Conservation (phyloP, 495 filamentous ascomycete genomes). For the Cryomyces minteri region DNA sequence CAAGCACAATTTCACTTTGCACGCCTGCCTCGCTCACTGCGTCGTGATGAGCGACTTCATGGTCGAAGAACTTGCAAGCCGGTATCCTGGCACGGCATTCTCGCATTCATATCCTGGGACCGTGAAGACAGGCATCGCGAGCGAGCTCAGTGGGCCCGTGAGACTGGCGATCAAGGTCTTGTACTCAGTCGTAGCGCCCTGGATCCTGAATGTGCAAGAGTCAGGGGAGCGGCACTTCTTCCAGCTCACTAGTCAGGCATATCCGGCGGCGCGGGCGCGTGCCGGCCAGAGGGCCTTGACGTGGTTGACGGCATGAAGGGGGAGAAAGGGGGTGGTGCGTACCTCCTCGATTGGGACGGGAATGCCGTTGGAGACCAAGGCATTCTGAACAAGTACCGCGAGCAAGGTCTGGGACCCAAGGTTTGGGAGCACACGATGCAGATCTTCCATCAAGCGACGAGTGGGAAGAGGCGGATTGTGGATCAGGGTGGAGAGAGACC, state of each 20-base stretch:
- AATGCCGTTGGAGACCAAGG: slow-evolving; percentile 13
- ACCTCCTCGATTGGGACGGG: slow-evolving; percentile 21
- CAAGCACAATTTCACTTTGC: slow-evolving; percentile 12
- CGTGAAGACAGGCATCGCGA: slow-evolving; percentile 12
- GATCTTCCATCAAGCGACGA: slow-evolving; percentile 11
- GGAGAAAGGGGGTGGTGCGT: slow-evolving; percentile 20
- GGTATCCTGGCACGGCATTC: slow-evolving; percentile 6
- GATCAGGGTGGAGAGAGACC: background rate
- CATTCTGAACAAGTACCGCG: slow-evolving; percentile 15
- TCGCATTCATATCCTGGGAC: slow-evolving; percentile 11
- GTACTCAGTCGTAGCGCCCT: slow-evolving; percentile 8
- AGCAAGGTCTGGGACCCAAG: slow-evolving; percentile 11
- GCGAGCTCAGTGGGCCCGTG: slow-evolving; percentile 8
- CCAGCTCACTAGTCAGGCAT: slow-evolving; percentile 7
- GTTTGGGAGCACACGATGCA: slow-evolving; percentile 24
- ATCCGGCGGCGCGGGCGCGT: background rate
- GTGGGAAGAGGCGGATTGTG: background rate
- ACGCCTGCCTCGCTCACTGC: slow-evolving; percentile 10
- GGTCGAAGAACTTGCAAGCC: slow-evolving; percentile 6
- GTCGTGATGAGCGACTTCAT: slow-evolving; percentile 10
- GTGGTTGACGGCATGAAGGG: slow-evolving; percentile 15
- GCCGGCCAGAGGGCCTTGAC: slow-evolving; percentile 5
- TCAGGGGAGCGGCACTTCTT: slow-evolving; percentile 12
- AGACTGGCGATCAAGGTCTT: slow-evolving; percentile 9
- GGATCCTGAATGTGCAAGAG: slow-evolving; percentile 8